Evolutionary conservation across 1,284 basidiomycete species (phyloP), one percentile per base, ranked within the genome.

Genomic region (Wolfiporia cocos): DNA sequence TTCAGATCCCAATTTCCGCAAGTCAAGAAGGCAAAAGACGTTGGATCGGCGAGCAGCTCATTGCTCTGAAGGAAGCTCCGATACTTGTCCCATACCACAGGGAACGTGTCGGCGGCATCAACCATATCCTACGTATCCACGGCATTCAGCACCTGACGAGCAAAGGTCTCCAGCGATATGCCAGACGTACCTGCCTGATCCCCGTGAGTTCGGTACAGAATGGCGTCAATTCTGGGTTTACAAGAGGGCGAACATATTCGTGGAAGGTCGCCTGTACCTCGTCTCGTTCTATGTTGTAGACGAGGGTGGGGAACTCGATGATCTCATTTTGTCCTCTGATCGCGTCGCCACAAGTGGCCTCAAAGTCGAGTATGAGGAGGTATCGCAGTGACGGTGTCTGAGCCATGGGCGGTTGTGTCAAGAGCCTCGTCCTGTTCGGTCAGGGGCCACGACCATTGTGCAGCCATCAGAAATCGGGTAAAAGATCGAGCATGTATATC

Each of bases 191-290:
- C 53, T 65, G 63, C 11, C 54, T 49, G 7, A 65, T 65, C 1
- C 63, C 63, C n/a, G 63, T 65, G 37, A 65, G 49, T 11, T 56
- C 43, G 29, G 55, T 63, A 42, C 63, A 65, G 47, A 65, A 64
- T 12, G 42, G 32, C 2, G 63, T 65, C 54, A 65, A 44, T 6
- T 19, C 44, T 3, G 61, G 53, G 26, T 57, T 48, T 2, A 54
- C 26, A 20, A 51, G 43, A 0, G 63, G 63, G 24, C 52, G 46
- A 21, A 64, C 57, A 46, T 64, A 65, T 58, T 63, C 59, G 44
- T 63, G 61, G 48, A 64, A 65, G 6, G 49, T 56, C 3, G 56
- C 56, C 32, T 55, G 35, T 7, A 61, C 56, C 34, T 53, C 46
- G 24, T 59, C 53, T 24, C 55, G 44, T 31, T 58, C 33, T 11